Conservation (phyloP, 1,139 yeast species). For the Candida freyschussii region DNA sequence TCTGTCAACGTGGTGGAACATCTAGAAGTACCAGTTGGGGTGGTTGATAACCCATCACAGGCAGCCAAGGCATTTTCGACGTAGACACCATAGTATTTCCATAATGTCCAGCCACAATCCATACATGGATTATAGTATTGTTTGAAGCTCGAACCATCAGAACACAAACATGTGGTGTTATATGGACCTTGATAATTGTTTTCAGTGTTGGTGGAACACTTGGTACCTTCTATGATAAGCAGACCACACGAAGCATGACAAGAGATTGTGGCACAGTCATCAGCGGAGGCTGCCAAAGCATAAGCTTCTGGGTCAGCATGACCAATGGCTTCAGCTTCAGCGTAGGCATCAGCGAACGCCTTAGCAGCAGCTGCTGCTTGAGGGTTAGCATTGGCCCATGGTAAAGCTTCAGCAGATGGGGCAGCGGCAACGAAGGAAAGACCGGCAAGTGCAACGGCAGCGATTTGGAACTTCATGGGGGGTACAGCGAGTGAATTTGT, state of each 20-base stretch:
- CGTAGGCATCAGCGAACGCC: conserved; percentile 15
- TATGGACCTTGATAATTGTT: conserved; percentile 22
- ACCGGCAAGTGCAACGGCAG: conserved; percentile 2
- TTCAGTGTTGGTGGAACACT: conserved; percentile 8
- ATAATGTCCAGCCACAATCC: conserved; percentile 31
- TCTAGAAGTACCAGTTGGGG: conserved; percentile 27
- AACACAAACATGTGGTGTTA: conserved; percentile 9
- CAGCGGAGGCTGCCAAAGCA: conserved; percentile 19
- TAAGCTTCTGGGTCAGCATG: conserved; percentile 20
- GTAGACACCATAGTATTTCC: conserved; percentile 24
- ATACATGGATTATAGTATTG: conserved; percentile 20
- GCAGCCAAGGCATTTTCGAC: conserved; percentile 10
- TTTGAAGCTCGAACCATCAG: conserved; percentile 8
- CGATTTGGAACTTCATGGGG: conserved; percentile 7
- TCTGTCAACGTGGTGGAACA: conserved; percentile 24
- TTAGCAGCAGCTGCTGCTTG: conserved; percentile 14
- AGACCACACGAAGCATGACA: conserved; percentile 19
- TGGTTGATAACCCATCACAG: conserved; percentile 20
- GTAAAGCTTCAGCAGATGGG: conserved; percentile 5
- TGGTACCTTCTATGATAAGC: conserved; percentile 12
- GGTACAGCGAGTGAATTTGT: no score
- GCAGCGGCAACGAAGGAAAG: conserved; percentile 2
- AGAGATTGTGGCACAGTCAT: conserved; percentile 18
- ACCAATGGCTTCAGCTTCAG: conserved; percentile 19
- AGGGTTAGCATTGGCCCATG: conserved; percentile 12